phyloP scores from a whole-genome alignment of 2,329 filamentous ascomycete genomes.

The Pestalotiopsis sp. region DNA sequence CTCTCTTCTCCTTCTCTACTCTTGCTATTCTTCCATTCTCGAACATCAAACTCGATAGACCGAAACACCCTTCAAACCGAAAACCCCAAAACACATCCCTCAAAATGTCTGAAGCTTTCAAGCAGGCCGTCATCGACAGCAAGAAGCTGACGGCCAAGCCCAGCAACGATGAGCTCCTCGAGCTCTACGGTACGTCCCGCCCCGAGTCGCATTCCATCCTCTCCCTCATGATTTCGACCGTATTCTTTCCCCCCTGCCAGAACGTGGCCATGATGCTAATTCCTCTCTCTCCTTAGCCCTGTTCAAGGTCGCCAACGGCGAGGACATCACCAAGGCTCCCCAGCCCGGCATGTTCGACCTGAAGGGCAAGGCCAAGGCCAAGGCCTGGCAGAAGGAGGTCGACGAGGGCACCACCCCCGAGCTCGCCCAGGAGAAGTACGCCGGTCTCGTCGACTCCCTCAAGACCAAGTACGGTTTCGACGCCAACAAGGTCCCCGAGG shows the following conservation, averaged over 20 bases:
- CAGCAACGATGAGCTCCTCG: slow-evolving; percentile 64
- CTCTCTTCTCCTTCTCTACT: background rate
- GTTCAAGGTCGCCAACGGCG: slow-evolving; percentile 60
- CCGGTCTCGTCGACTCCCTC: slow-evolving; percentile 70
- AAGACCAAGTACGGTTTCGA: slow-evolving; percentile 73
- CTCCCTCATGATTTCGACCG: background rate
- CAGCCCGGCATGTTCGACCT: slow-evolving; percentile 72
- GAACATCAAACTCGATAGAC: background rate
- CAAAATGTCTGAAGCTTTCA: slow-evolving; percentile 46
- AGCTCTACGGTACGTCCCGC: slow-evolving; percentile 57
- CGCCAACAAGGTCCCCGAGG: slow-evolving; percentile 63
- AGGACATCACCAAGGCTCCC: slow-evolving; percentile 58
- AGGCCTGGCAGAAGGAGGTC: slow-evolving; percentile 72
- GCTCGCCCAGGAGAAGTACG: slow-evolving; percentile 76
- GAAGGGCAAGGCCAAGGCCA: slow-evolving; percentile 79
- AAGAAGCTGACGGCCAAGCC: slow-evolving; percentile 71
- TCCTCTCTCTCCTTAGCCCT: slow-evolving; percentile 42
- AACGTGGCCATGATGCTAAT: no score
- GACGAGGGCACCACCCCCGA: slow-evolving; percentile 64
- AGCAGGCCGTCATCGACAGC: slow-evolving; percentile 62
- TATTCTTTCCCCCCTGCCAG: no score
- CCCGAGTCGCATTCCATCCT: background rate
- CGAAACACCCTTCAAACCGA: background rate
- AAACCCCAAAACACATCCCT: background rate
- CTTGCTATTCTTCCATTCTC: background rate